A percentile compares a stretch with the other conserved stretches of the same genome.
These are phyloP conservation scores for Trichopus zeylanicus DNA, from an alignment of 116 monocot species.

Conservation along the genomic window DNA sequence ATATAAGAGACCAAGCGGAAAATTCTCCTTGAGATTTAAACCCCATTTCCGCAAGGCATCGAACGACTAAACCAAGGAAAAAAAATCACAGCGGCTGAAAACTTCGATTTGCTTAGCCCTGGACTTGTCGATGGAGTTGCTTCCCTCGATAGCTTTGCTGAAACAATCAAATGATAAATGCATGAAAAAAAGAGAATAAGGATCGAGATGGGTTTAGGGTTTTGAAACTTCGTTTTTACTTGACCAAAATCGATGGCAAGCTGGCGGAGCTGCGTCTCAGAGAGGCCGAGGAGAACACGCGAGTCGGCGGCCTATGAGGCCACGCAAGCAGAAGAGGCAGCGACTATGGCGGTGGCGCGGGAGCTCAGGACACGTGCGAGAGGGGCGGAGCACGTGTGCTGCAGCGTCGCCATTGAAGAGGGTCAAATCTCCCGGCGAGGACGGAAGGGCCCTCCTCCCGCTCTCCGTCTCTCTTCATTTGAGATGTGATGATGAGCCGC, in stretches of 20 bases:
- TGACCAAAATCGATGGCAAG: constrained; percentile 75
- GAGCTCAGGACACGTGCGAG: constrained; percentile 49
- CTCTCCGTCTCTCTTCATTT: too few species aligned
- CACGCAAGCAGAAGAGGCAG: constrained; percentile 8
- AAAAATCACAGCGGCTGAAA: constrained; percentile 50
- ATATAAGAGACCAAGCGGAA: too few species aligned
- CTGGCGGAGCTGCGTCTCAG: constrained; percentile 75
- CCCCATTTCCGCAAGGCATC: too few species aligned
- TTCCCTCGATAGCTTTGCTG: constrained; percentile 96
- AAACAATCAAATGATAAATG: neutral
- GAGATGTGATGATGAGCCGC: too few species aligned
- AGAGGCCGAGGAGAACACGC: constrained; percentile 72
- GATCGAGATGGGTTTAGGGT: too few species aligned
- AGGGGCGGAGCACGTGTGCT: constrained; percentile 50
- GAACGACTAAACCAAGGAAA: too few species aligned
- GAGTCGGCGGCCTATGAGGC: constrained; percentile 12
- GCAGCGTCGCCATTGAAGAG: constrained; percentile 51
- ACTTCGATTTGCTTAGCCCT: constrained; percentile 77
- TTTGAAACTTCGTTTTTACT: constrained; percentile 30
- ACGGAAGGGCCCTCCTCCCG: too few species aligned
- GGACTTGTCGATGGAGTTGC: constrained; percentile 90
- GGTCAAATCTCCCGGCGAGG: too few species aligned
- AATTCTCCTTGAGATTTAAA: too few species aligned
- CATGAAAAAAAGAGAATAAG: neutral
- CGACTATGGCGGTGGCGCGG: constrained; percentile 21